A percentile compares a stretch with the other conserved stretches of the same genome.
These are phyloP conservation scores for Lactarius indigo DNA, from an alignment of 768 basidiomycete species.

Conservation along the genomic window DNA sequence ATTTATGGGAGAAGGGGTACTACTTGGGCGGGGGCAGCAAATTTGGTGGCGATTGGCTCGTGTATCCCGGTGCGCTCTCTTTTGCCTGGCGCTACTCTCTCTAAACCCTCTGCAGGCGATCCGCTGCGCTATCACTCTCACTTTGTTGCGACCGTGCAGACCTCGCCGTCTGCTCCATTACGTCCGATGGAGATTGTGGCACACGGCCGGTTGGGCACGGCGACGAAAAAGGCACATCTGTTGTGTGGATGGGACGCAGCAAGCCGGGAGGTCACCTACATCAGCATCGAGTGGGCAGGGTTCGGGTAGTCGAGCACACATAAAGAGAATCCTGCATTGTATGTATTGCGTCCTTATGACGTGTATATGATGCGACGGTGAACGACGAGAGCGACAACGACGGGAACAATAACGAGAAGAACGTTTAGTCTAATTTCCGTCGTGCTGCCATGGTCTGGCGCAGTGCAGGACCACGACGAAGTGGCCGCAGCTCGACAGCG, in stretches of 20 bases:
- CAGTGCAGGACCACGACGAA: conserved; percentile 13
- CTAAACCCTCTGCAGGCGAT: conserved; percentile 54
- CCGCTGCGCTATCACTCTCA: conserved; percentile 96
- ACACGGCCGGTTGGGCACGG: conserved; percentile 92
- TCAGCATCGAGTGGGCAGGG: conserved; percentile 88
- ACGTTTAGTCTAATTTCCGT: conserved; percentile 18
- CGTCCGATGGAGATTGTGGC: conserved; percentile 94
- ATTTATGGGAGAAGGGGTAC: conserved; percentile 78
- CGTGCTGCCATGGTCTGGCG: conserved; percentile 12
- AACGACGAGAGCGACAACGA: background rate
- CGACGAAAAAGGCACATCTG: conserved; percentile 94
- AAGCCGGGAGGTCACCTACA: conserved; percentile 61
- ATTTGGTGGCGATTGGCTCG: conserved; percentile 94
- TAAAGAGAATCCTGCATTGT: background rate
- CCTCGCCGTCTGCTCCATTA: conserved; percentile 55
- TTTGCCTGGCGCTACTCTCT: no score
- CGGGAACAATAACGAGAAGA: background rate
- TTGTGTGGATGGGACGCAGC: conserved; percentile 85
- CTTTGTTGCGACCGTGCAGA: conserved; percentile 80
- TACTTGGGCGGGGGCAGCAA: conserved; percentile 88
- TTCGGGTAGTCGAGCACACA: conserved; percentile 55
- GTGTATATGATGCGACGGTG: background rate
- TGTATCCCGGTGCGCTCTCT: conserved; percentile 78
- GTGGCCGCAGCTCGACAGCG: conserved; percentile 26
- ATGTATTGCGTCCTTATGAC: background rate